Percentiles rank a stretch among this genome's conserved stretches.
phyloP scores from a whole-genome alignment of 306 rosid genomes.

The Morella rubra region DNA sequence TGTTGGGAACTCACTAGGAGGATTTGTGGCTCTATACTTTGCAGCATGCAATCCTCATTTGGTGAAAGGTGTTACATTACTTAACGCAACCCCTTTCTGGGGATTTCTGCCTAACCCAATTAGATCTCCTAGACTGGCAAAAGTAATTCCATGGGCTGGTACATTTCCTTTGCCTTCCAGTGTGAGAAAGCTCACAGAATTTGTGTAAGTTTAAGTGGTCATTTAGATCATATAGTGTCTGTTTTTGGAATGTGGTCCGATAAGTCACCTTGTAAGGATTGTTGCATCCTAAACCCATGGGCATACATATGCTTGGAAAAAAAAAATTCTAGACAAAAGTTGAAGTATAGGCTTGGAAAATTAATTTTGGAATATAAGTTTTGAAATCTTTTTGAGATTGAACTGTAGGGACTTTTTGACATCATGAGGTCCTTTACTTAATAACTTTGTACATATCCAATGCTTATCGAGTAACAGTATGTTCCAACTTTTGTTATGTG shows the following conservation, averaged over 20 bases:
- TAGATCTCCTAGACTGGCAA: slow-evolving; percentile 67
- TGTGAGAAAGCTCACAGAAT: slow-evolving; percentile 67
- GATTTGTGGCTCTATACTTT: slow-evolving; percentile 85
- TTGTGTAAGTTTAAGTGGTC: slow-evolving; percentile 56
- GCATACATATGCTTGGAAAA: neutral
- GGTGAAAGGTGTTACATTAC: slow-evolving; percentile 89
- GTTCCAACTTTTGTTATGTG: slow-evolving; percentile 1
- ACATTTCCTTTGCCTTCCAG: slow-evolving; percentile 75
- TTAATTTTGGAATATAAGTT: neutral
- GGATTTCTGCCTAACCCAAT: slow-evolving; percentile 80
- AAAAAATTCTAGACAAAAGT: neutral
- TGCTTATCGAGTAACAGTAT: neutral
- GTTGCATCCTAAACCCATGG: neutral
- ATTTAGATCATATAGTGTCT: neutral
- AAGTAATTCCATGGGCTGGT: slow-evolving; percentile 80
- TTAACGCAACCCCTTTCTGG: slow-evolving; percentile 98
- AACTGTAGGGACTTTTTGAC: neutral
- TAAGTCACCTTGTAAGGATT: neutral
- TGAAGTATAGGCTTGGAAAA: neutral
- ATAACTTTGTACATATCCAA: neutral
- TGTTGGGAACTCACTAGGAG: slow-evolving; percentile 91
- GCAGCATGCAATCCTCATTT: slow-evolving; percentile 84
- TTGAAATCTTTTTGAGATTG: slow-evolving; percentile 1
- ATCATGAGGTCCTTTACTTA: neutral
- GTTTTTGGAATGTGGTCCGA: neutral